Conservation (phyloP, 257 asterid genomes). For the Mitragyna speciosa region DNA sequence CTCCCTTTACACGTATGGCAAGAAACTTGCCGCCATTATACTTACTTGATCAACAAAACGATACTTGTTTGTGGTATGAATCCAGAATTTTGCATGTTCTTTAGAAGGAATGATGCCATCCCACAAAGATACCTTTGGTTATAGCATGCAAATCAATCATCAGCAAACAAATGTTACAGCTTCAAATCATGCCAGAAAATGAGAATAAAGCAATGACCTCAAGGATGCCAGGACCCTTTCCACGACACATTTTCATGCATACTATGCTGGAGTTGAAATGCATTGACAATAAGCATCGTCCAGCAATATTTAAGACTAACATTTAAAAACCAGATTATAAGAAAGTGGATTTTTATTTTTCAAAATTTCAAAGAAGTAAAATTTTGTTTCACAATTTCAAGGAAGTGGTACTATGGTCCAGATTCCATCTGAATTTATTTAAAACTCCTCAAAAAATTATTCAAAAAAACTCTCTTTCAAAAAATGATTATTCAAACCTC, state of each 20-base stretch:
- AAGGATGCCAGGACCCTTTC: neutral
- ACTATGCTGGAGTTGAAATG: neutral
- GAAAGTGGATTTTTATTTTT: neutral
- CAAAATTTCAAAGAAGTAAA: no score
- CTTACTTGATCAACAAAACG: conserved; percentile 78
- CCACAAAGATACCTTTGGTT: conserved; percentile 78
- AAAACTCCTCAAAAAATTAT: neutral
- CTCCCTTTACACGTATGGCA: neutral
- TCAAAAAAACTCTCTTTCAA: no score
- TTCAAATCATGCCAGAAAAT: neutral
- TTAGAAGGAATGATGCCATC: conserved; percentile 80
- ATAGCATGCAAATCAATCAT: conserved; percentile 14
- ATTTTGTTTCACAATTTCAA: no score
- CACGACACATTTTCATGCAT: neutral
- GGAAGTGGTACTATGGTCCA: neutral
- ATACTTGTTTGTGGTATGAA: conserved; percentile 79
- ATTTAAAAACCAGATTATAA: neutral
- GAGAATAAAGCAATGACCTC: neutral
- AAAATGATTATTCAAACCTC: neutral
- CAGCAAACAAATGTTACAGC: conserved; percentile 1
- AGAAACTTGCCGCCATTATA: neutral
- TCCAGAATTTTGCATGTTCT: conserved; percentile 73
- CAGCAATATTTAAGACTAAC: neutral
- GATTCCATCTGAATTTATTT: neutral
- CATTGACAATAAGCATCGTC: neutral